A percentile compares a stretch with the other conserved stretches of the same genome.
These are phyloP conservation scores for Ceratobasidium sp. DNA, from an alignment of 1,284 basidiomycete species.

Conservation along the genomic window DNA sequence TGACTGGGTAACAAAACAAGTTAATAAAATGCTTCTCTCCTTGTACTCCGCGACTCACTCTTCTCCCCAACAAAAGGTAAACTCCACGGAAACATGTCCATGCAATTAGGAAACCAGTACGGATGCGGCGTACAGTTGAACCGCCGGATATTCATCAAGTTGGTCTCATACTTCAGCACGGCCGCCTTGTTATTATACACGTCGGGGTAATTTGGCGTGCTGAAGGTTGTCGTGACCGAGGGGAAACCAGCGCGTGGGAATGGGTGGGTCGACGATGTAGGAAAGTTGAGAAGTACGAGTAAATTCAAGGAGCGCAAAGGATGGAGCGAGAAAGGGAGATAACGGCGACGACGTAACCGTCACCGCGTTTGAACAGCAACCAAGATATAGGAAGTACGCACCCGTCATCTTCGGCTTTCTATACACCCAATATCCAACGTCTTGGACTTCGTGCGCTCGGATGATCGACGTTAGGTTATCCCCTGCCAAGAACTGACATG, in stretches of 20 bases:
- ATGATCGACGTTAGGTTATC: conserved; percentile 98
- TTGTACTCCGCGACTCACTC: conserved; percentile 67
- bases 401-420: conserved; percentile 94
- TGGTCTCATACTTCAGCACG: conserved; percentile 96
- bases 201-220: conserved; percentile 95
- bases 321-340: too few relatives aligned
- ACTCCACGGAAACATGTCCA: conserved; percentile 99
- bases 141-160: conserved; percentile 95
- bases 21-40: conserved; percentile 12
- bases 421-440: conserved; percentile 98
- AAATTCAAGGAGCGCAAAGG: too few relatives aligned
- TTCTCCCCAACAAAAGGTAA: conserved; percentile 98
- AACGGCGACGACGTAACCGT: conserved; percentile 54
- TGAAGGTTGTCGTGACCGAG: conserved; percentile 97
- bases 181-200: conserved; percentile 98
- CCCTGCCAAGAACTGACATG: conserved; percentile 93
- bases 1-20: conserved; percentile 67
- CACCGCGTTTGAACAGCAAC: conserved; percentile 47
- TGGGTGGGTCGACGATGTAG: too few relatives aligned
- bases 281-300: too few relatives aligned
- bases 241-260: conserved; percentile 76
- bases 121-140: conserved; percentile 97
- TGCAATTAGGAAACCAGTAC: conserved; percentile 98
- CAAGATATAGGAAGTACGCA: too few relatives aligned
- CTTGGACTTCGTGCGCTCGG: conserved; percentile 94